These are phyloP conservation scores for Grosmannia serpens DNA, from an alignment of 2,329 filamentous ascomycete species.

Conservation along the genomic window DNA sequence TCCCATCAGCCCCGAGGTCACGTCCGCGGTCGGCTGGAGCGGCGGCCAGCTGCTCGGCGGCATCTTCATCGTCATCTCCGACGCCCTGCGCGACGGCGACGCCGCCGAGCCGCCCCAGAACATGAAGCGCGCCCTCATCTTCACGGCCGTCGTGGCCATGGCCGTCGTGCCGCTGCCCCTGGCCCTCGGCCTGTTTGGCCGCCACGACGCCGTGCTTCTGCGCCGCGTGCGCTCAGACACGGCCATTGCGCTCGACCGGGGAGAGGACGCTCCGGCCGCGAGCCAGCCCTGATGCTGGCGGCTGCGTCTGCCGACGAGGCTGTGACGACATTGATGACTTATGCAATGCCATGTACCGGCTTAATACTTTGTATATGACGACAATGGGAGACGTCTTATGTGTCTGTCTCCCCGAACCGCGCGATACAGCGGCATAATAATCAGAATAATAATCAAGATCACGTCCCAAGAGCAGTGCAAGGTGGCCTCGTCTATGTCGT, in stretches of 20 bases:
- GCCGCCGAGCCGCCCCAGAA: constrained; percentile 50
- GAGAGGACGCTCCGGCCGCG: background rate
- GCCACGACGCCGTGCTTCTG: constrained; percentile 36
- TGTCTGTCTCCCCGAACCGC: no score
- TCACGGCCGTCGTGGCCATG: constrained; percentile 61
- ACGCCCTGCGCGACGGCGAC: constrained; percentile 52
- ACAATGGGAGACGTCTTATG: no score
- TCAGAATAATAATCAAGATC: no score
- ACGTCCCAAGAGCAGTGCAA: no score
- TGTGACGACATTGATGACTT: no score
- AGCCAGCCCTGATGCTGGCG: background rate
- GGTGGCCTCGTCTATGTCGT: background rate
- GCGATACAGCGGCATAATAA: no score
- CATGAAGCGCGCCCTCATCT: constrained; percentile 66
- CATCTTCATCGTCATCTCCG: constrained; percentile 72
- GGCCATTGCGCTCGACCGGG: background rate
- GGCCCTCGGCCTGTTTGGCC: constrained; percentile 58
- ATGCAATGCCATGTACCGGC: background rate
- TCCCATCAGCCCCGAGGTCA: constrained; percentile 76
- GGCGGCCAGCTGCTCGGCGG: constrained; percentile 79
- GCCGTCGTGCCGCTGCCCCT: constrained; percentile 56
- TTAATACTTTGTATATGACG: background rate
- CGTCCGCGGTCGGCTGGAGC: constrained; percentile 72
- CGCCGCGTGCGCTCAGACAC: constrained; percentile 36
- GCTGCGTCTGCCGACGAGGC: no score